phyloP scores from a whole-genome alignment of 805 yeast genomes.

The Saccharomyces cerevisiae region DNA sequence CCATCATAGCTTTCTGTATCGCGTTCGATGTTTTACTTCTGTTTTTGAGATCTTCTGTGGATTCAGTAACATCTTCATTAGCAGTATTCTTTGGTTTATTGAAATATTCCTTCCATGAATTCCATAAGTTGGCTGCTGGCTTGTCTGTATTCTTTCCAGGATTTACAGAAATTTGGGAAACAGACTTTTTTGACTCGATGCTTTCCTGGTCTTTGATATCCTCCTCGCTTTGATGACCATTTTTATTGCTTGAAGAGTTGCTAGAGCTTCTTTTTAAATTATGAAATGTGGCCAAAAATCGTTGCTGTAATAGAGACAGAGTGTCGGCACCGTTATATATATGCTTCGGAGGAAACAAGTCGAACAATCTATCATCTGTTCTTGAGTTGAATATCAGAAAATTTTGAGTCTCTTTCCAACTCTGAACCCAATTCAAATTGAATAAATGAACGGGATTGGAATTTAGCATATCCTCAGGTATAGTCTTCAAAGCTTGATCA shows the following conservation, averaged over 20 bases:
- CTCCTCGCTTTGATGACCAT: constrained; percentile 1
- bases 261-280: constrained; percentile 21
- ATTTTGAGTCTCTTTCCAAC: constrained; percentile 50
- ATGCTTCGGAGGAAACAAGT: constrained; percentile 45
- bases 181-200: constrained; percentile 1
- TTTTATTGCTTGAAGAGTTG: constrained; percentile 1
- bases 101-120: constrained; percentile 24
- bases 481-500: constrained; percentile 30
- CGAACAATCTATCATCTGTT: constrained; percentile 67
- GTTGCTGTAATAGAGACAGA: constrained; percentile 24
- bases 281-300: constrained; percentile 26
- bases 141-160: constrained; percentile 1
- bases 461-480: constrained; percentile 23
- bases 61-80: constrained; percentile 4
- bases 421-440: constrained; percentile 37
- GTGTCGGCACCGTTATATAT: constrained; percentile 25
- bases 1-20: constrained; percentile 18
- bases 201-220: background rate
- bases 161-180: background rate
- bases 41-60: constrained; percentile 9
- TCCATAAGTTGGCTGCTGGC: constrained; percentile 15
- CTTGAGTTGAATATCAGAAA: constrained; percentile 43
- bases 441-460: constrained; percentile 35
- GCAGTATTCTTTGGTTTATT: constrained; percentile 13
- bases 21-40: constrained; percentile 11